These are phyloP conservation scores for Actinomortierella wolfii DNA, from an alignment of 371 early-diverging fungal species.

Conservation along the genomic window DNA sequence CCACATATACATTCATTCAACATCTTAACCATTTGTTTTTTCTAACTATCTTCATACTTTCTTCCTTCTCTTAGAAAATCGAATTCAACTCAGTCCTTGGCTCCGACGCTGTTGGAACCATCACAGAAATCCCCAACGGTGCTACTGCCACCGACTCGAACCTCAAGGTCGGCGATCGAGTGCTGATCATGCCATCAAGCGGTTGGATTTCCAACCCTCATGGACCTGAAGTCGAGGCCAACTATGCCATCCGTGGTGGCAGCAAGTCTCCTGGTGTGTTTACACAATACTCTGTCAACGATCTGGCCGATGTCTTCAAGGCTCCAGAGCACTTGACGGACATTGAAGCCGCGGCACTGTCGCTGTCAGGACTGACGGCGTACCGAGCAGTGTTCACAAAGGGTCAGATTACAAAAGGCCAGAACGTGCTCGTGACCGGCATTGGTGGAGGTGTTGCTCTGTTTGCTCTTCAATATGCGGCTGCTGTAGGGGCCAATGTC, in stretches of 20 bases:
- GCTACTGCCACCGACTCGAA: neutral
- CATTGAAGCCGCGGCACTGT: conserved; percentile 64
- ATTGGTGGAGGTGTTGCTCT: conserved; percentile 73
- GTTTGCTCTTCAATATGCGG: conserved; percentile 64
- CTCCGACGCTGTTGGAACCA: conserved; percentile 57
- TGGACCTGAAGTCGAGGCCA: conserved; percentile 52
- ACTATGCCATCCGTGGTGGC: too few species aligned
- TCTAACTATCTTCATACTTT: conserved; percentile 16
- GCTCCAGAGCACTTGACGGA: conserved; percentile 57
- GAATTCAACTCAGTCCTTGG: conserved; percentile 50
- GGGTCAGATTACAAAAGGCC: conserved; percentile 51
- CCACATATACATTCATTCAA: too few species aligned
- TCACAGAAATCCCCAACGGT: conserved; percentile 19
- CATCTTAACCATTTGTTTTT: conserved; percentile 49
- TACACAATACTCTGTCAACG: conserved; percentile 56
- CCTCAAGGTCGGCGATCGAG: conserved; percentile 29
- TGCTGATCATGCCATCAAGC: conserved; percentile 53
- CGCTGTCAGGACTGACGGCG: conserved; percentile 67
- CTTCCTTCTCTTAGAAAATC: neutral
- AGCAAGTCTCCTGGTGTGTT: conserved; percentile 50
- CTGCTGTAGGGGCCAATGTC: conserved; percentile 64
- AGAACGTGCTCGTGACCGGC: conserved; percentile 63
- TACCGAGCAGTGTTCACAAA: conserved; percentile 55
- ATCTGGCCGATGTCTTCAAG: conserved; percentile 45
- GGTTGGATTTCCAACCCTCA: conserved; percentile 58